Evolutionary conservation across 139 green algal genomes (phyloP).

Genomic region (Auxenochlorella pyrenoidosa): DNA sequence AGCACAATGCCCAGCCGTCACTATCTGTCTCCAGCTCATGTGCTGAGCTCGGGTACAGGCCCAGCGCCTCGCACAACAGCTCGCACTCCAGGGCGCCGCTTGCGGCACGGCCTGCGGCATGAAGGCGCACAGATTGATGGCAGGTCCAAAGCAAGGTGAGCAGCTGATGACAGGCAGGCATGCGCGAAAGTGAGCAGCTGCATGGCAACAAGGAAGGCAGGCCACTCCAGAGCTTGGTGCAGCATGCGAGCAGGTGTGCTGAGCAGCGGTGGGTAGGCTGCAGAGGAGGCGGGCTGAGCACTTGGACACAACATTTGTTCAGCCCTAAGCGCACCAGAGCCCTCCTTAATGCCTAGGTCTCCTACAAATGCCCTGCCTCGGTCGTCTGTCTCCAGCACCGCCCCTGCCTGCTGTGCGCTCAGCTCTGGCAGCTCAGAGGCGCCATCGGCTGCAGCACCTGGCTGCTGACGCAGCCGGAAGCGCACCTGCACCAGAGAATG

Average conservation of each 20-base stretch:
- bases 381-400: conserved; percentile 47
- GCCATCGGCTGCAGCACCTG: background rate
- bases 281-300: too few species aligned
- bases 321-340: conserved; percentile 39
- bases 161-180: too few species aligned
- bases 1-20: conserved; percentile 51
- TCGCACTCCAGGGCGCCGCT: conserved; percentile 42
- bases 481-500: conserved; percentile 39
- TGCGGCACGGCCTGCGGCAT: conserved; percentile 18
- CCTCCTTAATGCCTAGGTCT: conserved; percentile 56
- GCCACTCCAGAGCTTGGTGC: too few species aligned
- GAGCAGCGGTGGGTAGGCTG: background rate
- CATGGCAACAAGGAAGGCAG: too few species aligned
- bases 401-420: conserved; percentile 13
- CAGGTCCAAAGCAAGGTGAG: background rate
- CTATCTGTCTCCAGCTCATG: conserved; percentile 36
- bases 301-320: background rate
- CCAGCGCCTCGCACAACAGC: conserved; percentile 48
- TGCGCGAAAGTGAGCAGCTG: too few species aligned
- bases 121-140: background rate
- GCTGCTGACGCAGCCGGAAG: conserved; percentile 43
- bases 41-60: conserved; percentile 37
- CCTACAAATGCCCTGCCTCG: conserved; percentile 63
- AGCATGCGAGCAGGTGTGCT: background rate
- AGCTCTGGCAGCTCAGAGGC: conserved; percentile 46